Conservation (phyloP, 352 stramenopile genomes). For the Pseudoperonospora humuli region DNA sequence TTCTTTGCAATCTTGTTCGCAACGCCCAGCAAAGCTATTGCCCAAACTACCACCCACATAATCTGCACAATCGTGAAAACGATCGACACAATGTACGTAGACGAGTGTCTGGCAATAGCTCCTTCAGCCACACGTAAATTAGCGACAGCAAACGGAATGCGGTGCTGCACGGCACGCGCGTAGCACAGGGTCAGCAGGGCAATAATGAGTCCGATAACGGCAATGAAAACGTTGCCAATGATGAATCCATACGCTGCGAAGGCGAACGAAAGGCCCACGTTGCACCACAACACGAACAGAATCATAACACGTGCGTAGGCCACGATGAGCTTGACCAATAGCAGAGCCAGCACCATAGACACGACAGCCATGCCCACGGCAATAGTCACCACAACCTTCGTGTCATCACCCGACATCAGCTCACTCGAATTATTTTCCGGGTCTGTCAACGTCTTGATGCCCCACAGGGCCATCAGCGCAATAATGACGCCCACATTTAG, state of each 20-base stretch:
- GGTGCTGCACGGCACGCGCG: slow-evolving; percentile 71
- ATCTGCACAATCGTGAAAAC: slow-evolving; percentile 86
- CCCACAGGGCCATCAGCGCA: slow-evolving; percentile 54
- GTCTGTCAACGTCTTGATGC: slow-evolving; percentile 52
- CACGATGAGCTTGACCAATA: slow-evolving; percentile 76
- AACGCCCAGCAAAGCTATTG: slow-evolving; percentile 80
- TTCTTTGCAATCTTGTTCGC: slow-evolving; percentile 65
- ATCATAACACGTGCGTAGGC: slow-evolving; percentile 77
- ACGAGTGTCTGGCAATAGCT: slow-evolving; percentile 86
- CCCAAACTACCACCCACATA: slow-evolving; percentile 86
- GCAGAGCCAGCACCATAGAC: slow-evolving; percentile 48
- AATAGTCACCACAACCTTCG: slow-evolving; percentile 48
- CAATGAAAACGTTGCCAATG: slow-evolving; percentile 62
- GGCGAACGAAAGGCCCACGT: slow-evolving; percentile 60
- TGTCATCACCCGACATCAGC: slow-evolving; percentile 47
- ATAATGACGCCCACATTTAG: slow-evolving; percentile 71
- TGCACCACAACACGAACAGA: slow-evolving; percentile 82
- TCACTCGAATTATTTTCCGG: slow-evolving; percentile 32
- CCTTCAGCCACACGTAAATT: slow-evolving; percentile 86
- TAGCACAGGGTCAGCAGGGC: slow-evolving; percentile 81
- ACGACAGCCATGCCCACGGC: slow-evolving; percentile 48
- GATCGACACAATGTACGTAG: slow-evolving; percentile 83
- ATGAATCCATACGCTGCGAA: slow-evolving; percentile 61
- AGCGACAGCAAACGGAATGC: slow-evolving; percentile 91
- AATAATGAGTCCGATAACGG: slow-evolving; percentile 53